phyloP scores from a whole-genome alignment of 2,329 filamentous ascomycete genomes.

The Trichoderma brevicompactum region DNA sequence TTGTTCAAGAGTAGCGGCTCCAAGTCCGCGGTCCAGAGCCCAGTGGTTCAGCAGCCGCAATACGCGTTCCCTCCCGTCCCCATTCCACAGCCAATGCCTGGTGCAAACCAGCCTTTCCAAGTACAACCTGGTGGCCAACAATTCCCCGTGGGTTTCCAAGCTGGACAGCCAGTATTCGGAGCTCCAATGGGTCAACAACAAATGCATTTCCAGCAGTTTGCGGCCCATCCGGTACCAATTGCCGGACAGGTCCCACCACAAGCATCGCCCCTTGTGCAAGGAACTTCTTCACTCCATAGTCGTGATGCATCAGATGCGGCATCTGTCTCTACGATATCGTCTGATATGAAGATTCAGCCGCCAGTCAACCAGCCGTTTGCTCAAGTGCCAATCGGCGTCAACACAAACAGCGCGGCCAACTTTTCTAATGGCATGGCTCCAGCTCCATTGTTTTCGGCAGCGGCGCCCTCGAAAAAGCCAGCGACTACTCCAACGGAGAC shows the following conservation, averaged over 20 bases:
- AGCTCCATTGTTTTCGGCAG: conserved; percentile 22
- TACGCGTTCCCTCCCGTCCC: conserved; percentile 9
- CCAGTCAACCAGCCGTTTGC: background rate
- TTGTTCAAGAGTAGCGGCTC: conserved; percentile 38
- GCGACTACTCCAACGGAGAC: background rate
- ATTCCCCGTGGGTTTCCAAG: conserved; percentile 24
- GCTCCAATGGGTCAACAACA: background rate
- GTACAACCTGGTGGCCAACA: conserved; percentile 2
- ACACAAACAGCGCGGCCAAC: background rate
- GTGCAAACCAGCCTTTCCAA: conserved; percentile 15
- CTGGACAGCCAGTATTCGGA: conserved; percentile 14
- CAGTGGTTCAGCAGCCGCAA: conserved; percentile 14
- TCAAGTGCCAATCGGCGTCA: background rate
- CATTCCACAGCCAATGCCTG: conserved; percentile 1
- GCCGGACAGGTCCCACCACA: background rate
- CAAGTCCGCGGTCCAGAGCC: conserved; percentile 29
- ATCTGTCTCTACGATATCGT: conserved; percentile 14
- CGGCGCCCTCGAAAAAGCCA: background rate
- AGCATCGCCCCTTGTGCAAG: conserved; percentile 2
- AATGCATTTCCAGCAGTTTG: conserved; percentile 9
- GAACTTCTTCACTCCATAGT: background rate
- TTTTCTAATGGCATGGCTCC: conserved; percentile 13
- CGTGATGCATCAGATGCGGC: conserved; percentile 9
- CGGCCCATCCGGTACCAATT: background rate
- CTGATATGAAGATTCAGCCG: conserved; percentile 7